A percentile compares a stretch with the other conserved stretches of the same genome.
These are phyloP conservation scores for Erythrobasidium hasegawianum DNA, from an alignment of 1,284 basidiomycete genomes.

Conservation along the genomic window DNA sequence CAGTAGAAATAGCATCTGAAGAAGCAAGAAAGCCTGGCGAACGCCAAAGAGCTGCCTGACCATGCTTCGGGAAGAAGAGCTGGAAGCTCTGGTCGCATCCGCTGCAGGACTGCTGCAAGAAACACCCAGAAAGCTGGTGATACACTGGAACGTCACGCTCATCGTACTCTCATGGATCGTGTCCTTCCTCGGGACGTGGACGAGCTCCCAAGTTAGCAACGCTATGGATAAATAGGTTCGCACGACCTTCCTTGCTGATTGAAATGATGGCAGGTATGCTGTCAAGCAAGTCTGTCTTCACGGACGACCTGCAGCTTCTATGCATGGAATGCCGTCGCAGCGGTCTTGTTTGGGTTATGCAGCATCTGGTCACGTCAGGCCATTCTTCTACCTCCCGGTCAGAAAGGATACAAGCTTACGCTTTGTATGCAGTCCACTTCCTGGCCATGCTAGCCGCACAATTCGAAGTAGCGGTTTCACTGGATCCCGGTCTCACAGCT, in stretches of 20 bases:
- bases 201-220: background rate
- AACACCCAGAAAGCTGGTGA: background rate
- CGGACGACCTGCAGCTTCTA: background rate
- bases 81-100: too few relatives aligned
- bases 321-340: background rate
- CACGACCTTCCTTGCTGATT: too few relatives aligned
- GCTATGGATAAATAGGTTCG: background rate
- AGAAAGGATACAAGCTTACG: too few relatives aligned
- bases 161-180: background rate
- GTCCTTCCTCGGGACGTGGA: conserved; percentile 4
- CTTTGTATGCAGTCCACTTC: background rate
- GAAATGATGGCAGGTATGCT: too few relatives aligned
- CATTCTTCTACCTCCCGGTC: too few relatives aligned
- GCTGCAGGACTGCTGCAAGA: background rate
- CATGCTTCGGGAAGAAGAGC: too few relatives aligned
- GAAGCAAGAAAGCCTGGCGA: too few relatives aligned
- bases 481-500: background rate
- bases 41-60: too few relatives aligned
- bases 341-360: background rate
- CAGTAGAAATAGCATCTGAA: too few relatives aligned
- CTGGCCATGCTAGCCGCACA: conserved; percentile 4
- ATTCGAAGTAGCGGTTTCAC: background rate
- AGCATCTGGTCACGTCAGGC: background rate
- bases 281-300: too few relatives aligned
- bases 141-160: background rate